Conservation (phyloP, 495 filamentous ascomycete genomes). For the Penicillium malachiteum region DNA sequence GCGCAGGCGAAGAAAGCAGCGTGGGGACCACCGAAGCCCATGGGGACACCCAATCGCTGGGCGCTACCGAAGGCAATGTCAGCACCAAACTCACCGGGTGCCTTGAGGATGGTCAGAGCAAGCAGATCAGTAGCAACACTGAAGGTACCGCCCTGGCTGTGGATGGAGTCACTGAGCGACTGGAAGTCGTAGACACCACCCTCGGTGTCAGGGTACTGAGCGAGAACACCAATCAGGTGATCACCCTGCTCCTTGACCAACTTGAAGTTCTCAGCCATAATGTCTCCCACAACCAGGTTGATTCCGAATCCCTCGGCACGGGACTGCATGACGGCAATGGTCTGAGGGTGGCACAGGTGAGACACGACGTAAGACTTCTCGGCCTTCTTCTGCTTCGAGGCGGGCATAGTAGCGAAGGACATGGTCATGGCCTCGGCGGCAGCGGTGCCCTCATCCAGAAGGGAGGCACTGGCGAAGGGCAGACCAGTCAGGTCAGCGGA, state of each 20-base stretch:
- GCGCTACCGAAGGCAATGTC: constrained; percentile 96
- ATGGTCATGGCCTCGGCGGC: constrained; percentile 98
- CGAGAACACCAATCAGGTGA: constrained; percentile 85
- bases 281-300: constrained; percentile 69
- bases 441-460: constrained; percentile 91
- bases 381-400: constrained; percentile 67
- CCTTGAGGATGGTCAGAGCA: constrained; percentile 84
- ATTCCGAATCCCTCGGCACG: constrained; percentile 95
- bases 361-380: constrained; percentile 85
- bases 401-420: constrained; percentile 74
- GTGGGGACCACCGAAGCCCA: constrained; percentile 93
- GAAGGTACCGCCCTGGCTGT: constrained; percentile 77
- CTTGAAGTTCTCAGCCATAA: constrained; percentile 60
- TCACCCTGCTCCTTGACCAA: constrained; percentile 72
- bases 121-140: constrained; percentile 90
- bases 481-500: constrained; percentile 87
- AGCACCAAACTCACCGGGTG: constrained; percentile 93
- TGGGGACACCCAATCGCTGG: constrained; percentile 91
- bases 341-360: constrained; percentile 82
- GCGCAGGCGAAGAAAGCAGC: constrained; percentile 94
- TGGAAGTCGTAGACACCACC: constrained; percentile 78
- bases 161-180: constrained; percentile 70
- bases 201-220: constrained; percentile 92
- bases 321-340: constrained; percentile 78
- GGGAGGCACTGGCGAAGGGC: constrained; percentile 88